Conservation (phyloP, 1,284 basidiomycete genomes). For the Cystobasidium sp. region DNA sequence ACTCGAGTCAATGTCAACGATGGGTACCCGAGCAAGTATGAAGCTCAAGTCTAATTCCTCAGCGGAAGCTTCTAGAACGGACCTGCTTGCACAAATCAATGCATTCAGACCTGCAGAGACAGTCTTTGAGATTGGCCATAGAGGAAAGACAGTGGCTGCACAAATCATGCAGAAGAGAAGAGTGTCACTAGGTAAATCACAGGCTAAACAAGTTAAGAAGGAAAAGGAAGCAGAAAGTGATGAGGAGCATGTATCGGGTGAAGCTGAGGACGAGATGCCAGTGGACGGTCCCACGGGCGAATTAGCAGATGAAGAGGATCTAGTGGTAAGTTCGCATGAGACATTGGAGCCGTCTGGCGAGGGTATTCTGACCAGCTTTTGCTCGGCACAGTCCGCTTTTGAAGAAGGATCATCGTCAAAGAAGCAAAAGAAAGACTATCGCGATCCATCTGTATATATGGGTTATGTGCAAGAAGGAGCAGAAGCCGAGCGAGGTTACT, state of each 20-base stretch:
- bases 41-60: not conserved
- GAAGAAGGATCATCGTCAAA: conserved; percentile 61
- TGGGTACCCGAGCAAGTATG: not conserved
- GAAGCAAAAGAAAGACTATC: conserved; percentile 64
- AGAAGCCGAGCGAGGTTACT: conserved; percentile 86
- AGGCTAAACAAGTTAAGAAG: conserved; percentile 40
- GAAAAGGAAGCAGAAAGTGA: conserved; percentile 52
- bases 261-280: conserved; percentile 52
- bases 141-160: conserved; percentile 65
- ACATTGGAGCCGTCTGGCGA: too few species aligned
- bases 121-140: conserved; percentile 83
- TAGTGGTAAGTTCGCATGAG: conserved; percentile 62
- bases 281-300: conserved; percentile 44
- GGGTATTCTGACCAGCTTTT: not conserved
- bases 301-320: conserved; percentile 57
- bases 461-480: conserved; percentile 86
- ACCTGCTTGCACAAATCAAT: conserved; percentile 74
- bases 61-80: conserved; percentile 43
- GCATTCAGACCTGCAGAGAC: conserved; percentile 87
- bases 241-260: conserved; percentile 37
- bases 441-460: conserved; percentile 88
- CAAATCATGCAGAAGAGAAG: conserved; percentile 87
- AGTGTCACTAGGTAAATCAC: conserved; percentile 66
- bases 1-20: conserved; percentile 57
- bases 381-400: conserved; percentile 69